Evolutionary conservation across 164 flowering plant species (phyloP).

Genomic region (Piper betle): DNA sequence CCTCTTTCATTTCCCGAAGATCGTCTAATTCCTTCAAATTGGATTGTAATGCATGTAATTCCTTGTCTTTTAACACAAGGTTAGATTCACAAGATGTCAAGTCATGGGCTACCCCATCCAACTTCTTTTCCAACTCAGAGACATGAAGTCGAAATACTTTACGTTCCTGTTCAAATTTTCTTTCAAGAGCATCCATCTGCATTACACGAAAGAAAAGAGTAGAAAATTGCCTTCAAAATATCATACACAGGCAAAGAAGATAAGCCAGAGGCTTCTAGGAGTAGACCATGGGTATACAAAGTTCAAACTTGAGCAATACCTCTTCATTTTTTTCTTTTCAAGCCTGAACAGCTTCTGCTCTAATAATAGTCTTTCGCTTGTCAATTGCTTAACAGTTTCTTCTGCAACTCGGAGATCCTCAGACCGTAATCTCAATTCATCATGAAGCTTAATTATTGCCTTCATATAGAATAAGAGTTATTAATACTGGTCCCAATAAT

Average conservation of each 20-base stretch:
- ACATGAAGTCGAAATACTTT: conserved; percentile 30
- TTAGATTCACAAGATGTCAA: conserved; percentile 39
- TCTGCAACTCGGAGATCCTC: conserved; percentile 49
- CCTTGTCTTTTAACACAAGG: conserved; percentile 34
- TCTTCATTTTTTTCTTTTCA: conserved; percentile 55
- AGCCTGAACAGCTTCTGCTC: conserved; percentile 50
- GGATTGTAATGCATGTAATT: conserved; percentile 43
- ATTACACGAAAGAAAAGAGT: conserved; percentile 3
- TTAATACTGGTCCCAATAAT: not conserved
- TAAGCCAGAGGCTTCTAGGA: not conserved
- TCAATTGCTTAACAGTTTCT: conserved; percentile 40
- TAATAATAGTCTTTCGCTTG: conserved; percentile 47
- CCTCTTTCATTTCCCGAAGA: conserved; percentile 97
- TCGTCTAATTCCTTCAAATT: conserved; percentile 79
- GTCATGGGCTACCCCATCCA: conserved; percentile 36
- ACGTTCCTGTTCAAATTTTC: conserved; percentile 53
- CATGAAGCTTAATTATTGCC: conserved; percentile 42
- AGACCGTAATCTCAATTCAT: conserved; percentile 44
- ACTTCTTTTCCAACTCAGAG: conserved; percentile 58
- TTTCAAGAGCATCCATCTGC: conserved; percentile 43
- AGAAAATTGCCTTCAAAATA: not conserved
- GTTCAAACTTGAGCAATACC: conserved; percentile 21
- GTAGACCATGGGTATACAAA: not conserved
- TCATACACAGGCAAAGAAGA: not conserved
- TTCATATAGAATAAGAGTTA: conserved; percentile 8